Conservation (phyloP, 2,329 filamentous ascomycete genomes). For the Dactylellina parvicollis region DNA sequence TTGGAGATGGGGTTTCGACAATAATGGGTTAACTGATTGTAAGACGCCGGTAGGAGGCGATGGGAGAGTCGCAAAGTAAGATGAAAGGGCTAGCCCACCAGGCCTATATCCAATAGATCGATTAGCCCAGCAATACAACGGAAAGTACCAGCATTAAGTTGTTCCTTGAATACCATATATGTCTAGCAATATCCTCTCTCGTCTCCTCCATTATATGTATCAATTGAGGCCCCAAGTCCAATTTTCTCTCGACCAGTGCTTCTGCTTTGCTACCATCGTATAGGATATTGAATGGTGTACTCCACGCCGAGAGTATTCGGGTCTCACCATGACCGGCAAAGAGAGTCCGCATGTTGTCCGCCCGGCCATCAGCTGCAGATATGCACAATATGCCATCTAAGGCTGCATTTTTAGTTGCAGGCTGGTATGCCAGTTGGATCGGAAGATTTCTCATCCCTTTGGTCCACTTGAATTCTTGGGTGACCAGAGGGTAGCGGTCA, state of each 20-base stretch:
- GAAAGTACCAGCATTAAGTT: conserved; percentile 59
- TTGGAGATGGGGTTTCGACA: conserved; percentile 60
- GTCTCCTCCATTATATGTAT: conserved; percentile 74
- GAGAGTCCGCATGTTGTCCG: conserved; percentile 54
- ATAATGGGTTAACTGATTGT: conserved; percentile 37
- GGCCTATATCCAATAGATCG: conserved; percentile 59
- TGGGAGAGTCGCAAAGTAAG: conserved; percentile 58
- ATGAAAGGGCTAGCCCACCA: conserved; percentile 61
- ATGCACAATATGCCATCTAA: conserved; percentile 47
- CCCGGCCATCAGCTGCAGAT: conserved; percentile 42
- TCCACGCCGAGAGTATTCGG: conserved; percentile 55
- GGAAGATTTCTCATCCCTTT: conserved; percentile 56
- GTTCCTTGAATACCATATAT: conserved; percentile 73
- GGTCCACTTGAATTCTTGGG: conserved; percentile 54
- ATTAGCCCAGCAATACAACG: conserved; percentile 20
- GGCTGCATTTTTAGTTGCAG: conserved; percentile 15
- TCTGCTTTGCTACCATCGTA: conserved; percentile 61
- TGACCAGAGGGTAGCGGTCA: conserved; percentile 27
- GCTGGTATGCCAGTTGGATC: conserved; percentile 46
- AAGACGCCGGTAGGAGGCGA: conserved; percentile 13
- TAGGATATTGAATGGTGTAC: conserved; percentile 50
- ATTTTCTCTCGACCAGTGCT: conserved; percentile 68
- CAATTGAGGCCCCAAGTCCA: conserved; percentile 62
- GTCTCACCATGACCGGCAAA: conserved; percentile 25
- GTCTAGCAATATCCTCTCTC: conserved; percentile 76